Evolutionary conservation across 257 asterid genomes (phyloP), one percentile per base, ranked within the genome.

Genomic region (Apocynum venetum): DNA sequence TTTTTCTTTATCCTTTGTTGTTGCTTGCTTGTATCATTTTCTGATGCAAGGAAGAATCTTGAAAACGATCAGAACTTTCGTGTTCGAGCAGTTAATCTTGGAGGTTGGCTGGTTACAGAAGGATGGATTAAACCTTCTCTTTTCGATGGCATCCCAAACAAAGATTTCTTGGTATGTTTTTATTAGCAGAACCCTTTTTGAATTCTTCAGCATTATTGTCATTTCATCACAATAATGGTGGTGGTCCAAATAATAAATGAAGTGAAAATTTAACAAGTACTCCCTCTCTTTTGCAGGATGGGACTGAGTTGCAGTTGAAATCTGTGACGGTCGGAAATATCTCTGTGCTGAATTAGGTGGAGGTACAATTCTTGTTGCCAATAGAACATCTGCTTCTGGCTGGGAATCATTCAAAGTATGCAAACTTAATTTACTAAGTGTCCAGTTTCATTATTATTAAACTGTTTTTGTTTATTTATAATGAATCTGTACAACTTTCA

Each of bases 51-150:
- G 76, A 57, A 68, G 79, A 48, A 40, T 3, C 8, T 2, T 19
- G 49, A 40, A 6, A 7, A 57, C 20, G 36, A 57, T 2, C 13
- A 70, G 14, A 38, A 47, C 52, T 84, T 81, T 73, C 87, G 79
- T 3, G 83, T 89, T 76, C 87, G 88, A 55, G 97, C 96, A 17
- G 97, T 90, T 83, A 89, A 85, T 75, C 92, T 91, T 12, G 97
- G 97, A 4, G 96, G 96, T 47, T 91, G 97, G 96, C 88, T 90
- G 25, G 89, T 91, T n/a, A 84, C 96, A 0, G 96, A 90, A 83
- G 93, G 97, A 15, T 91, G 96, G 96, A 91, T 88, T 46, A 87
- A 87, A 64, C 96, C 96, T 0, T 90, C 93, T 15, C 90, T 91
- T 65, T 91, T 91, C 69, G 89, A 89, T 9, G 86, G 49, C 80